phyloP scores from a whole-genome alignment of 2,329 filamentous ascomycete genomes.

The Kalmusia sp. region DNA sequence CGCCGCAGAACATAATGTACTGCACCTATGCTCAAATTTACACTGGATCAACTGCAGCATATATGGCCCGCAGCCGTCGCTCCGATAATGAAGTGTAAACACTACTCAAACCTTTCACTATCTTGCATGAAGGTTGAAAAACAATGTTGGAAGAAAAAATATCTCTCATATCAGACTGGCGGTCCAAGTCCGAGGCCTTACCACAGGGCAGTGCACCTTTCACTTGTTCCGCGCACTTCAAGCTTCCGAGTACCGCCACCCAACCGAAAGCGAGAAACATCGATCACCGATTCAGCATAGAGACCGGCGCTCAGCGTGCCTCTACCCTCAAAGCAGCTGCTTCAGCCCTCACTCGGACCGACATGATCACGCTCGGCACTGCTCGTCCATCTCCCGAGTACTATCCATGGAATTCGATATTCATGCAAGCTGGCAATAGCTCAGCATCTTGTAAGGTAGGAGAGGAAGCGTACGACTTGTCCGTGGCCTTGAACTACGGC shows the following conservation, averaged over 20 bases:
- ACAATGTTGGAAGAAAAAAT: neutral
- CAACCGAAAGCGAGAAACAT: neutral
- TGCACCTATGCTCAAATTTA: no score
- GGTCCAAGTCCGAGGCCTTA: neutral
- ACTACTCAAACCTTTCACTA: no score
- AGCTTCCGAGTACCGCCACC: neutral
- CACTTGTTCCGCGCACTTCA: neutral
- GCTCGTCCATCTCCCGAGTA: slow-evolving; percentile 2
- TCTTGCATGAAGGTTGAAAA: no score
- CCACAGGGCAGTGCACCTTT: neutral
- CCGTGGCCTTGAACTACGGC: slow-evolving; percentile 27
- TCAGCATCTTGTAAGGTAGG: neutral
- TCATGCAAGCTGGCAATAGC: neutral
- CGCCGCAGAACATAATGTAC: no score
- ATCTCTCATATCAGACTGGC: neutral
- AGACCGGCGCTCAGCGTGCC: neutral
- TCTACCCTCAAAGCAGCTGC: neutral
- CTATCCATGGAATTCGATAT: slow-evolving; percentile 4
- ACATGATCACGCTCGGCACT: slow-evolving; percentile 10
- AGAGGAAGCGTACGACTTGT: neutral
- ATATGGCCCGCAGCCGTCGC: no score
- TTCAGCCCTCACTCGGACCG: neutral
- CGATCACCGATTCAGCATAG: neutral
- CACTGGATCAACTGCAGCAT: no score
- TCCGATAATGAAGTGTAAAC: no score